Evolutionary conservation across 2,329 filamentous ascomycete species (phyloP).

Genomic region (Pleomassaria siparia): DNA sequence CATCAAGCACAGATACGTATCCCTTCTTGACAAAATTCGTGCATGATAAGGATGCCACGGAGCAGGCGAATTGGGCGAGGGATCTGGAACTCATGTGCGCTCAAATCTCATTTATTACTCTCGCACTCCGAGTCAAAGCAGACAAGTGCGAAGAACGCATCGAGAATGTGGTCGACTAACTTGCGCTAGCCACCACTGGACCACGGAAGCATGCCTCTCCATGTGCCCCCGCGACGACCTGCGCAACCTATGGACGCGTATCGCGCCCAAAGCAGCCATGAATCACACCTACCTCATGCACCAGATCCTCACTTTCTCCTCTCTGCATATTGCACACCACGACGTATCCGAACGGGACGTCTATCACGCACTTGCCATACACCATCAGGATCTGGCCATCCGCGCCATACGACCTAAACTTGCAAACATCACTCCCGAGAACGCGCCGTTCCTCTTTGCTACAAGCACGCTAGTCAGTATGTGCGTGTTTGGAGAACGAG

Average conservation of each 20-base stretch:
- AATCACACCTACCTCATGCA: constrained; percentile 43
- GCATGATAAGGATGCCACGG: constrained; percentile 20
- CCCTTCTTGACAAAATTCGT: constrained; percentile 36
- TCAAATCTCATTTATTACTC: background rate
- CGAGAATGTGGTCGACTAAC: too few species aligned
- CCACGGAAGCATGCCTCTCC: constrained; percentile 24
- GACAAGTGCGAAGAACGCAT: too few species aligned
- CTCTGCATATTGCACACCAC: constrained; percentile 41
- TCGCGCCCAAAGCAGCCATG: constrained; percentile 39
- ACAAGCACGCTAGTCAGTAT: constrained; percentile 35
- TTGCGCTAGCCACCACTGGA: constrained; percentile 36
- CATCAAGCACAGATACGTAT: constrained; percentile 28
- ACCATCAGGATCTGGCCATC: constrained; percentile 43
- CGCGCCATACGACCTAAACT: constrained; percentile 30
- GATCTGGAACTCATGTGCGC: constrained; percentile 40
- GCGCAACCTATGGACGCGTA: constrained; percentile 35
- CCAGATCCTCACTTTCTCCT: constrained; percentile 45
- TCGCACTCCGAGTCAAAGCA: background rate
- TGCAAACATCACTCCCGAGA: constrained; percentile 29
- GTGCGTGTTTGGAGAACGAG: constrained; percentile 33
- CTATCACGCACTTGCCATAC: constrained; percentile 38
- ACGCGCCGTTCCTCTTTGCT: constrained; percentile 35
- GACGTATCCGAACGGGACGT: constrained; percentile 23
- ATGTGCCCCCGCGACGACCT: constrained; percentile 25
- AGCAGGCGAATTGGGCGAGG: constrained; percentile 32